phyloP scores from a whole-genome alignment of 2,329 filamentous ascomycete genomes.

The Aureobasidium lini region DNA sequence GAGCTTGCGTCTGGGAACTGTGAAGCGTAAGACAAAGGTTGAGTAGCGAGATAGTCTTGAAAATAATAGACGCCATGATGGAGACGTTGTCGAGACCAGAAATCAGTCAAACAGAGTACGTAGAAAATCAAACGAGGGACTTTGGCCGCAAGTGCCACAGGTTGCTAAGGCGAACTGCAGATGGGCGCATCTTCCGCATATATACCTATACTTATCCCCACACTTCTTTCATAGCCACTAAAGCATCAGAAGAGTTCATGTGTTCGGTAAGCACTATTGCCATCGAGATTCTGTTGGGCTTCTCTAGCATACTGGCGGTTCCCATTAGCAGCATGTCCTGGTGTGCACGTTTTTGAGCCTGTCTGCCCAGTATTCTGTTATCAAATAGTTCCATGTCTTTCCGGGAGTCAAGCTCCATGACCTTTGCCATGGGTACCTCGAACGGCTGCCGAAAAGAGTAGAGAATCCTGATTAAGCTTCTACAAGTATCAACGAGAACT shows the following conservation, averaged over 20 bases:
- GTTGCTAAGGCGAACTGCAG: neutral
- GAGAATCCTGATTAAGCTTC: neutral
- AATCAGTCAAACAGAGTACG: too few species aligned
- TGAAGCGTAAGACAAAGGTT: neutral
- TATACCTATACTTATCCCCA: neutral
- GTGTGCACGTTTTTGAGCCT: neutral
- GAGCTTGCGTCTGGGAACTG: neutral
- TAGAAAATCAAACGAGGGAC: neutral
- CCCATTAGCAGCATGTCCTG: neutral
- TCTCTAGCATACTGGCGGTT: constrained; percentile 1
- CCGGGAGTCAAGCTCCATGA: neutral
- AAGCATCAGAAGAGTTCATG: neutral
- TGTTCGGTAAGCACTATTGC: neutral
- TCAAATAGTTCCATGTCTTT: neutral
- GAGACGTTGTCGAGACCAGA: neutral
- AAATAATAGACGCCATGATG: neutral
- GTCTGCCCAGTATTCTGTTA: neutral
- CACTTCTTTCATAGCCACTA: neutral
- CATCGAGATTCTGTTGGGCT: neutral
- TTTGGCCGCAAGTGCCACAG: neutral
- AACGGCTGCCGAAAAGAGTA: neutral
- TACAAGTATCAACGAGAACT: neutral
- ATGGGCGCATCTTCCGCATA: neutral
- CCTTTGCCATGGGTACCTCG: neutral
- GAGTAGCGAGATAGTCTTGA: neutral